Evolutionary conservation across 2,329 filamentous ascomycete genomes (phyloP).

Genomic region (Colletotrichum cuscutae): DNA sequence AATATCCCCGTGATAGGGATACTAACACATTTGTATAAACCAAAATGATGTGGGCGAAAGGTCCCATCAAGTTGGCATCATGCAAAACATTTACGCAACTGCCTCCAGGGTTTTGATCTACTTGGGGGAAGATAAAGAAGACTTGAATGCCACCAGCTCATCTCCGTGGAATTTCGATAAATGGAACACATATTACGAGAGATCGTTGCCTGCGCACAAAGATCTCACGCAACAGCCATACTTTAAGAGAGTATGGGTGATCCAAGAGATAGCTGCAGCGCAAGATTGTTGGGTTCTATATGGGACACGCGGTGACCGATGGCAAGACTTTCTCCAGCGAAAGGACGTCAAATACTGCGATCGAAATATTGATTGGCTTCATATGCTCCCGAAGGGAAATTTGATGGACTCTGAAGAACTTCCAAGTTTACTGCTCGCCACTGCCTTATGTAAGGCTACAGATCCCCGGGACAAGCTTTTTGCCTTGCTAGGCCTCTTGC

Average conservation of each 20-base stretch:
- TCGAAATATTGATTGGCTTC: too few species aligned
- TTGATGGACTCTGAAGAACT: too few species aligned
- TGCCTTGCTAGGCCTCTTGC: too few species aligned
- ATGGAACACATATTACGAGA: neutral
- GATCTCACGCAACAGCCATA: neutral
- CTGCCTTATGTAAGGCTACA: too few species aligned
- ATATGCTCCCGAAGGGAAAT: too few species aligned
- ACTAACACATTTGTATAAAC: conserved; percentile 26
- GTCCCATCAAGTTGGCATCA: conserved; percentile 35
- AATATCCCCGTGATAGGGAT: too few species aligned
- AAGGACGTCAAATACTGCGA: too few species aligned
- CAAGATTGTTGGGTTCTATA: neutral
- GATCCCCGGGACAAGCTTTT: too few species aligned
- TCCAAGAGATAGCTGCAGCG: conserved; percentile 15
- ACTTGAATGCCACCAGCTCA: neutral
- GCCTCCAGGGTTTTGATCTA: neutral
- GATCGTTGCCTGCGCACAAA: neutral
- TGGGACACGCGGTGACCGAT: neutral
- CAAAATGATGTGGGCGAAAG: conserved; percentile 30
- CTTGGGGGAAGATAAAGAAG: neutral
- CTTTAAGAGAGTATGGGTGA: conserved; percentile 11
- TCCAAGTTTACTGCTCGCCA: too few species aligned
- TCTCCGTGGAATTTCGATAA: neutral
- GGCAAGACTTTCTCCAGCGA: too few species aligned
- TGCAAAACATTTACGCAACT: conserved; percentile 36